A percentile compares a stretch with the other conserved stretches of the same genome.
These are phyloP conservation scores for Blepharisma stoltei DNA, from an alignment of 73 alveolate genomes.

Conservation along the genomic window DNA sequence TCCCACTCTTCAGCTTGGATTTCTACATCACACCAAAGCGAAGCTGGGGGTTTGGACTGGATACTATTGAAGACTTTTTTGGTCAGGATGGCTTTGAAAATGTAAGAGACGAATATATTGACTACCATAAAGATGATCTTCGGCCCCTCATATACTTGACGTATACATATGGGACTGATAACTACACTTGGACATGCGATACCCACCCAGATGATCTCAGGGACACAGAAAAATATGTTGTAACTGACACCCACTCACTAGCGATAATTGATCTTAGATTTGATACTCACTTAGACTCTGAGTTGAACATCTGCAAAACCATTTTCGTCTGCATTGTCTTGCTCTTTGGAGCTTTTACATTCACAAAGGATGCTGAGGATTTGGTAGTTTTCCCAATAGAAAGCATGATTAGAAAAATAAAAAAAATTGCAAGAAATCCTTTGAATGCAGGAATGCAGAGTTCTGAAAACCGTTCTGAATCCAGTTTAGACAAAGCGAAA, in stretches of 20 bases:
- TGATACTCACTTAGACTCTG: constrained; percentile 29
- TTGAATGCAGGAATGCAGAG: constrained; percentile 36
- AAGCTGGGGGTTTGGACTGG: constrained; percentile 26
- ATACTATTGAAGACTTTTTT: neutral
- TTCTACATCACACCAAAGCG: neutral
- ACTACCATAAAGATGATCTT: constrained; percentile 12
- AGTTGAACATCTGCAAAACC: constrained; percentile 44
- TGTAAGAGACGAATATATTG: constrained; percentile 6
- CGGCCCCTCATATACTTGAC: neutral
- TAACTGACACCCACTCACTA: neutral
- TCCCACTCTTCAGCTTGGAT: constrained; percentile 45
- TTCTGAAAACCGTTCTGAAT: neutral
- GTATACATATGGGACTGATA: neutral
- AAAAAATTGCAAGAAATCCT: constrained; percentile 69
- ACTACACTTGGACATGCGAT: neutral
- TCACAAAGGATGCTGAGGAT: constrained; percentile 62
- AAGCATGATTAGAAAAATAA: constrained; percentile 59
- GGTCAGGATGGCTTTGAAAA: neutral
- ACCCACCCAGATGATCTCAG: neutral
- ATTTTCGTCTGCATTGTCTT: constrained; percentile 61
- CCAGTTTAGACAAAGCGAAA: neutral
- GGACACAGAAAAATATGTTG: constrained; percentile 10
- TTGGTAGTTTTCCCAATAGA: constrained; percentile 69
- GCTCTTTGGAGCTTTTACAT: constrained; percentile 54
- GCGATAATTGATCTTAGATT: constrained; percentile 23